A percentile compares a stretch with the other conserved stretches of the same genome.
Evolutionary conservation across 2,329 filamentous ascomycete species (phyloP).

Genomic region (Claviceps paspali): DNA sequence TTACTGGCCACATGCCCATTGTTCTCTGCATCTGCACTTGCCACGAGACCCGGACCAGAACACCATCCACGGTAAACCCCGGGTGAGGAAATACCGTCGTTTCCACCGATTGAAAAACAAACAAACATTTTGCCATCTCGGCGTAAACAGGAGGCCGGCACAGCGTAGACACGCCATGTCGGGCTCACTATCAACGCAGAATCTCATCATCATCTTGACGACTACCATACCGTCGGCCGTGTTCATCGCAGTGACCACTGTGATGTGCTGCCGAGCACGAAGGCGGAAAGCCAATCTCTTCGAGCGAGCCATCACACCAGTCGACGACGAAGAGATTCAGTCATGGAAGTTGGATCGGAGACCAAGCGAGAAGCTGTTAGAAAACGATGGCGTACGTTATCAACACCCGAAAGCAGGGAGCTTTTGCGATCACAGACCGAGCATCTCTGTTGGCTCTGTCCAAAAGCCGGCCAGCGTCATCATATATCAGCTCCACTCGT

Average conservation of each 20-base stretch:
- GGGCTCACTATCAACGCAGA: neutral
- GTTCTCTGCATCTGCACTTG: no score
- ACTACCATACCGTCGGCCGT: slow-evolving; percentile 31
- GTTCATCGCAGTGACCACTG: slow-evolving; percentile 17
- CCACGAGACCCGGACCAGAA: no score
- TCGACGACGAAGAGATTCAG: slow-evolving; percentile 50
- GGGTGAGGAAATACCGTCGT: no score
- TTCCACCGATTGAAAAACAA: no score
- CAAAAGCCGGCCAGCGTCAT: slow-evolving; percentile 38
- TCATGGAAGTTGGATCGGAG: slow-evolving; percentile 38
- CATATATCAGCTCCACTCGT: slow-evolving; percentile 29
- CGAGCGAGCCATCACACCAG: slow-evolving; percentile 42
- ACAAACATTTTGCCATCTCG: no score
- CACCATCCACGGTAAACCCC: no score
- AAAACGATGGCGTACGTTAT: neutral
- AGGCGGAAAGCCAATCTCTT: slow-evolving; percentile 29
- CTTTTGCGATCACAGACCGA: slow-evolving; percentile 13
- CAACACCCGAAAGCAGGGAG: slow-evolving; percentile 5
- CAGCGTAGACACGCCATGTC: no score
- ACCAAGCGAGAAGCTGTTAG: slow-evolving; percentile 15
- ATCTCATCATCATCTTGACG: slow-evolving; percentile 32
- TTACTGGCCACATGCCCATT: no score
- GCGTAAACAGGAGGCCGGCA: no score
- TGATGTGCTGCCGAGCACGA: slow-evolving; percentile 24
- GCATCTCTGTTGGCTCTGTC: slow-evolving; percentile 18